phyloP scores from a whole-genome alignment of 352 stramenopile genomes.

The Halophytophthora polymorphica region DNA sequence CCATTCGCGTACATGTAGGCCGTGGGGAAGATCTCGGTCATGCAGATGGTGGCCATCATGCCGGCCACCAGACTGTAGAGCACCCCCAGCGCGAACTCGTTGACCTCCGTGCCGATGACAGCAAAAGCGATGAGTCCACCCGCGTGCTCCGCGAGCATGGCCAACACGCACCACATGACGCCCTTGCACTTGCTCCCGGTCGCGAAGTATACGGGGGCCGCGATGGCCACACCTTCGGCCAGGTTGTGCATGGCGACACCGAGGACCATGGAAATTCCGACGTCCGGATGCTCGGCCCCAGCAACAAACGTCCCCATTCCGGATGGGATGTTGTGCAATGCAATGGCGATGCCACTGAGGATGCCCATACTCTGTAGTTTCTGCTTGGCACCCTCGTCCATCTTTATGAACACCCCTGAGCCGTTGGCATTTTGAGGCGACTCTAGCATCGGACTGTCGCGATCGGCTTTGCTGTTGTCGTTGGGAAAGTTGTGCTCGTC shows the following conservation, averaged over 20 bases:
- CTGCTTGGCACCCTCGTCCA: slow-evolving; percentile 39
- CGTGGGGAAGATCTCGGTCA: slow-evolving; percentile 91
- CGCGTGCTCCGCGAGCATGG: slow-evolving; percentile 89
- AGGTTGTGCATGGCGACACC: slow-evolving; percentile 97
- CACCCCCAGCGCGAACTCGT: slow-evolving; percentile 51
- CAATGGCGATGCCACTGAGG: slow-evolving; percentile 92
- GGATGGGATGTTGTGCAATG: slow-evolving; percentile 96
- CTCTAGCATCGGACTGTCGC: slow-evolving; percentile 25
- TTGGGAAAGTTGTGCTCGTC: slow-evolving; percentile 8
- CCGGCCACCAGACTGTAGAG: slow-evolving; percentile 91
- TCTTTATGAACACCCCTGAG: slow-evolving; percentile 21
- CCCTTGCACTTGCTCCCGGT: slow-evolving; percentile 92
- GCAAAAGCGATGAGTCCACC: slow-evolving; percentile 85
- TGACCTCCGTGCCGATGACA: slow-evolving; percentile 42
- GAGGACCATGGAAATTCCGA: slow-evolving; percentile 89
- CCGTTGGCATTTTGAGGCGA: slow-evolving; percentile 13
- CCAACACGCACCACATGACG: slow-evolving; percentile 90
- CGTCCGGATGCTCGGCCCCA: slow-evolving; percentile 77
- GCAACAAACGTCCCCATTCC: slow-evolving; percentile 95
- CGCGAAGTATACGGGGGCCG: slow-evolving; percentile 96
- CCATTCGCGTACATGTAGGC: slow-evolving; percentile 87
- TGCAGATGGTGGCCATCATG: slow-evolving; percentile 93
- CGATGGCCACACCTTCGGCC: slow-evolving; percentile 94
- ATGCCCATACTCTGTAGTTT: slow-evolving; percentile 86
- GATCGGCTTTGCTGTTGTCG: not conserved